phyloP scores from a whole-genome alignment of 2,329 filamentous ascomycete species.

The Epichloe brachyelytri region DNA sequence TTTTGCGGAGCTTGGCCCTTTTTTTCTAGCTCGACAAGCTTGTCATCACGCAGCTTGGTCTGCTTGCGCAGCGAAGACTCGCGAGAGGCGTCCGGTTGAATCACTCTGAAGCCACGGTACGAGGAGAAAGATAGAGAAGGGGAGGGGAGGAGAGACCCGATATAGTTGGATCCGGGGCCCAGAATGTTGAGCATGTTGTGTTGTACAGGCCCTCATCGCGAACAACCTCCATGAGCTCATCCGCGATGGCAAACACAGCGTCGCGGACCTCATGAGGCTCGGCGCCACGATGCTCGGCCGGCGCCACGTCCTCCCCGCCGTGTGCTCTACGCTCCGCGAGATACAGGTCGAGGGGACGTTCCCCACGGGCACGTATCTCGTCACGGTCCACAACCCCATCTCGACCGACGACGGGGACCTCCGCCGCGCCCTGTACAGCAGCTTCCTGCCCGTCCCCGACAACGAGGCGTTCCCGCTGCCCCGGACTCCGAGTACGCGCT shows the following conservation, averaged over 20 bases:
- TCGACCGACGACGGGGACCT: slow-evolving; percentile 76
- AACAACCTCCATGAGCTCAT: slow-evolving; percentile 91
- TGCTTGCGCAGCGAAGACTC: slow-evolving; percentile 75
- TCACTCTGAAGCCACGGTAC: slow-evolving; percentile 73
- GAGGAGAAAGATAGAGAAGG: slow-evolving; percentile 1
- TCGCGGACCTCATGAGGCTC: slow-evolving; percentile 85
- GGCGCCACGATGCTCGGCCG: slow-evolving; percentile 88
- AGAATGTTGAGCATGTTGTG: not conserved
- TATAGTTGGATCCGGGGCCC: not conserved
- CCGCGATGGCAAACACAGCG: slow-evolving; percentile 85
- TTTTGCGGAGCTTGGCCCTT: too few relatives aligned
- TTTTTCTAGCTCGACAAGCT: slow-evolving; percentile 77
- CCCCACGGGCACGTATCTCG: slow-evolving; percentile 77
- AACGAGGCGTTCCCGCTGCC: slow-evolving; percentile 54
- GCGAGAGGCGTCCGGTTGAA: slow-evolving; percentile 82
- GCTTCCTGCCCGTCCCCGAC: slow-evolving; percentile 71
- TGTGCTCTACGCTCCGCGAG: slow-evolving; percentile 65
- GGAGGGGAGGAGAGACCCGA: too few relatives aligned
- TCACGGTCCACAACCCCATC: slow-evolving; percentile 87
- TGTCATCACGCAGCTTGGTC: slow-evolving; percentile 76
- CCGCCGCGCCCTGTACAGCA: slow-evolving; percentile 77
- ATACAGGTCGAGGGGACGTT: slow-evolving; percentile 95
- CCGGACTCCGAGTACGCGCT: slow-evolving; percentile 53
- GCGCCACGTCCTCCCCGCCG: slow-evolving; percentile 77
- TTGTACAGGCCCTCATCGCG: slow-evolving; percentile 58